Conservation (phyloP, 495 filamentous ascomycete genomes). For the Letharia lupina region DNA sequence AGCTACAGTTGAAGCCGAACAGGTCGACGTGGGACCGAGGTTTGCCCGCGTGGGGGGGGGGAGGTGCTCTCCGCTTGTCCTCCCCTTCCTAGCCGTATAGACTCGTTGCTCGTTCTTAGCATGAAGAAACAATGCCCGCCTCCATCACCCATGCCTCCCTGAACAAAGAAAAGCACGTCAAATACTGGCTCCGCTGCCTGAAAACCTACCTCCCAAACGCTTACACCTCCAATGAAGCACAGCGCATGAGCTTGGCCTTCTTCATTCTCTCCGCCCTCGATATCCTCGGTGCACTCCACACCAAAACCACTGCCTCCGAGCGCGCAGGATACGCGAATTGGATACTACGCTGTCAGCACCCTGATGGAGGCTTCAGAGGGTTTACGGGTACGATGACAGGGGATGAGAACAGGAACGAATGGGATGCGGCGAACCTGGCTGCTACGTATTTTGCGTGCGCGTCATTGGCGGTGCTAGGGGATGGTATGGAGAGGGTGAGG, state of each 20-base stretch:
- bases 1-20: too few species aligned
- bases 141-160: slow-evolving; percentile 35
- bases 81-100: background rate
- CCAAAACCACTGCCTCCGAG: slow-evolving; percentile 48
- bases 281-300: slow-evolving; percentile 56
- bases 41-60: background rate
- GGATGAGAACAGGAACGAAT: slow-evolving; percentile 39
- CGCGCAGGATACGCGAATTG: slow-evolving; percentile 54
- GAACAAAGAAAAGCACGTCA: slow-evolving; percentile 66
- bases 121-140: slow-evolving; percentile 26
- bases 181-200: slow-evolving; percentile 87
- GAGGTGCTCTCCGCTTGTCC: background rate
- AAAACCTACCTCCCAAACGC: slow-evolving; percentile 69
- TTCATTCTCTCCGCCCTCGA: slow-evolving; percentile 82
- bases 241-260: slow-evolving; percentile 80
- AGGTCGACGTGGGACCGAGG: background rate
- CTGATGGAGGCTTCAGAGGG: slow-evolving; percentile 70
- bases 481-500: slow-evolving; percentile 61
- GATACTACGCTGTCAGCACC: slow-evolving; percentile 69
- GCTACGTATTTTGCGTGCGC: slow-evolving; percentile 83
- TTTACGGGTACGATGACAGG: slow-evolving; percentile 60
- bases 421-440: slow-evolving; percentile 76
- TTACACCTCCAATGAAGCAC: slow-evolving; percentile 81
- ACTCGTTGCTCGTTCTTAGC: background rate
- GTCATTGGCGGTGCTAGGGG: slow-evolving; percentile 63